Evolutionary conservation across 148 eudicot genomes (phyloP).

Genomic region (Fallopia convolvulus): DNA sequence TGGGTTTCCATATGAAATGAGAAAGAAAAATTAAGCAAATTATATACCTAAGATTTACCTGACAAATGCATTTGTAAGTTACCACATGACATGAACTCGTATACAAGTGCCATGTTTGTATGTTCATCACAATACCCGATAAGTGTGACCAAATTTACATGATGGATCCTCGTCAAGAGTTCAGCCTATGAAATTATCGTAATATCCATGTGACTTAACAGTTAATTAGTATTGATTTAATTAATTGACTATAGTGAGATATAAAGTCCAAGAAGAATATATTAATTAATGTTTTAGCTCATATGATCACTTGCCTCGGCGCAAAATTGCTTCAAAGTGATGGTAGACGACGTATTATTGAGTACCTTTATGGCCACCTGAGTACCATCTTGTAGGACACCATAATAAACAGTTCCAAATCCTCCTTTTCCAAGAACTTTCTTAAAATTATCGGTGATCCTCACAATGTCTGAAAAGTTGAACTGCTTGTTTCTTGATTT

Average conservation of each 20-base stretch:
- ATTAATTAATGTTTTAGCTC: too few species aligned
- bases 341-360: constrained; percentile 18
- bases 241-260: background rate
- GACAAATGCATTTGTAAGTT: constrained; percentile 19
- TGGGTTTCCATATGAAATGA: too few species aligned
- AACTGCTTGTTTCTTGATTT: background rate
- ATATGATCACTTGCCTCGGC: background rate
- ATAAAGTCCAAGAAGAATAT: background rate
- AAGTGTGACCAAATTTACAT: constrained; percentile 34
- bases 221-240: background rate
- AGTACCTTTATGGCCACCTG: constrained; percentile 20
- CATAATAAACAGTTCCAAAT: constrained; percentile 18
- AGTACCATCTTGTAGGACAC: constrained; percentile 14
- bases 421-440: constrained; percentile 19
- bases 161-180: constrained; percentile 31
- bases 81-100: constrained; percentile 38
- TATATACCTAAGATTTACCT: constrained; percentile 15
- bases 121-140: constrained; percentile 43
- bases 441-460: constrained; percentile 14
- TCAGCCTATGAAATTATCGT: constrained; percentile 20
- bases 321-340: constrained; percentile 29
- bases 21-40: too few species aligned
- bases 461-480: background rate
- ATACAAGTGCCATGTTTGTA: constrained; percentile 25
- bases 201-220: too few species aligned